phyloP scores from a whole-genome alignment of 2,329 filamentous ascomycete species.

The Sphaerulina musiva region DNA sequence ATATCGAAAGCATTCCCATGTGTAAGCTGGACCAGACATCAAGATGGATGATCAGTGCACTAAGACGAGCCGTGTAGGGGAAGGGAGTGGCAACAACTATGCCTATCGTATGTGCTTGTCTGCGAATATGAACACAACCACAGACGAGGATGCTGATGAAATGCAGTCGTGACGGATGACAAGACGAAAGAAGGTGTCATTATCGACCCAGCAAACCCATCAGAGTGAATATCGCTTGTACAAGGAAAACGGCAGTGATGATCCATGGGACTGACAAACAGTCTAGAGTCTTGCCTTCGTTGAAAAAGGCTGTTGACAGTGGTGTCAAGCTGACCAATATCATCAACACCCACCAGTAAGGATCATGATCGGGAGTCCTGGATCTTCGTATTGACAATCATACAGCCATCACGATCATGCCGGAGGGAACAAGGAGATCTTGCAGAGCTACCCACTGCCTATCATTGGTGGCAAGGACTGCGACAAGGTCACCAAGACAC shows the following conservation, averaged over 20 bases:
- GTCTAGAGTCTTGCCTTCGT: constrained; percentile 52
- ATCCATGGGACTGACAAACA: background rate
- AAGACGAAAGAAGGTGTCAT: constrained; percentile 51
- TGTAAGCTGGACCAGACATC: constrained; percentile 51
- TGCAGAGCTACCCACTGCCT: constrained; percentile 57
- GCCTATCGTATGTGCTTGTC: constrained; percentile 50
- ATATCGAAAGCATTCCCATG: constrained; percentile 84
- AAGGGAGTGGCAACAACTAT: constrained; percentile 73
- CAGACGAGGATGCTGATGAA: background rate
- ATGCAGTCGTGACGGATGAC: constrained; percentile 41
- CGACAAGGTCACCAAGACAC: constrained; percentile 69
- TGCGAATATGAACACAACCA: background rate
- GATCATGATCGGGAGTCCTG: background rate
- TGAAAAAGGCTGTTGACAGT: constrained; percentile 65
- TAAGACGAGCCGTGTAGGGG: constrained; percentile 49
- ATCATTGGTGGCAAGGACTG: constrained; percentile 88
- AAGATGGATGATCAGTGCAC: constrained; percentile 18
- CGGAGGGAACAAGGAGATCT: constrained; percentile 77
- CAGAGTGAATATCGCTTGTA: constrained; percentile 52
- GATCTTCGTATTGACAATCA: background rate
- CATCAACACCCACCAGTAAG: constrained; percentile 95
- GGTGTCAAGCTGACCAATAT: constrained; percentile 82
- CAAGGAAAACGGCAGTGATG: background rate
- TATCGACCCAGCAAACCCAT: constrained; percentile 72
- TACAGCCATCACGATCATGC: constrained; percentile 89